Evolutionary conservation across 306 rosid species (phyloP).

Genomic region (Trifolium dubium): DNA sequence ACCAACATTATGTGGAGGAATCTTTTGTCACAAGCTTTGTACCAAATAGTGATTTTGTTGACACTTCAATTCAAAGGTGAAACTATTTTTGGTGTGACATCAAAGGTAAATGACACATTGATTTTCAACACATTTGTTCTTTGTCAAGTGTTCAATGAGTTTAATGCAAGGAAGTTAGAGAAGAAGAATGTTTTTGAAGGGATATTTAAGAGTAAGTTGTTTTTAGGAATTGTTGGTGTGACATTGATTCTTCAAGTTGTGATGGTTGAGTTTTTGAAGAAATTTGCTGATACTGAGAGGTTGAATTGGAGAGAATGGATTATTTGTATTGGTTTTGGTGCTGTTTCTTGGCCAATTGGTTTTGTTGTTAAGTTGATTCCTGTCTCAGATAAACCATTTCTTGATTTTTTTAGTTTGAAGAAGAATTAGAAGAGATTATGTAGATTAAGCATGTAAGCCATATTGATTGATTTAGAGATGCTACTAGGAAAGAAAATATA

Average conservation of each 20-base stretch:
- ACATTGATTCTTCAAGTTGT: conserved; percentile 45
- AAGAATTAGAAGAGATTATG: no score
- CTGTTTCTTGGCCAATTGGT: conserved; percentile 49
- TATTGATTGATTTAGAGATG: no score
- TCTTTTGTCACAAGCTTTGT: conserved; percentile 43
- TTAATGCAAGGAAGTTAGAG: conserved; percentile 48
- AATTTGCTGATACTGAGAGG: conserved; percentile 48
- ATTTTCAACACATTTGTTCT: conserved; percentile 49
- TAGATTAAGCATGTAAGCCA: no score
- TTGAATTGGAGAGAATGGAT: conserved; percentile 45
- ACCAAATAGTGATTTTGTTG: conserved; percentile 42
- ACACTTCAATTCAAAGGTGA: conserved; percentile 47
- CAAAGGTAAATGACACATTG: conserved; percentile 47
- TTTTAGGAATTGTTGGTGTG: conserved; percentile 43
- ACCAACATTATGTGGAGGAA: conserved; percentile 51
- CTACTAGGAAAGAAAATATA: no score
- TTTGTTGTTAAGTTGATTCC: conserved; percentile 46
- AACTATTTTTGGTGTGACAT: conserved; percentile 41
- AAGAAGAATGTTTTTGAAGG: conserved; percentile 47
- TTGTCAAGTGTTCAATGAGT: conserved; percentile 50
- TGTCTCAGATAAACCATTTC: conserved; percentile 44
- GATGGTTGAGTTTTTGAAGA: conserved; percentile 53
- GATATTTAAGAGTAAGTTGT: conserved; percentile 38
- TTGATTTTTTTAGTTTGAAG: conserved; percentile 7
- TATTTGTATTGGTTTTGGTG: conserved; percentile 37